phyloP scores from a whole-genome alignment of 768 basidiomycete species.

The Naganishia antarctica region DNA sequence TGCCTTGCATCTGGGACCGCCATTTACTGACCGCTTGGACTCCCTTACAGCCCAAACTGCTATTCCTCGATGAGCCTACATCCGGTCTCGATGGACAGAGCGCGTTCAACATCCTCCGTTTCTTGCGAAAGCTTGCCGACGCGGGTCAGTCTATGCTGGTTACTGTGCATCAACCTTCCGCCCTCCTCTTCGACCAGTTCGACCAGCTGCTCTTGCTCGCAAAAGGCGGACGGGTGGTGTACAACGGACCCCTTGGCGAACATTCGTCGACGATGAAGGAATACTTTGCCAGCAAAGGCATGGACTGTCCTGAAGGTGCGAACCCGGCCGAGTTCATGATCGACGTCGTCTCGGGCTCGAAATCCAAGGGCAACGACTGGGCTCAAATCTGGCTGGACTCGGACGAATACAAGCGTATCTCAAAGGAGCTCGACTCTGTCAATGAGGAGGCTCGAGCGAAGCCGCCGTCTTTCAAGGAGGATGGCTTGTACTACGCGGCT shows the following conservation, averaged over 20 bases:
- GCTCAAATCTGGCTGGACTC: slow-evolving; percentile 73
- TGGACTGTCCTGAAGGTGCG: slow-evolving; percentile 5
- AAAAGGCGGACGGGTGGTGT: slow-evolving; percentile 61
- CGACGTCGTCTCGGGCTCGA: slow-evolving; percentile 11
- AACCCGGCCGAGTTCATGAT: slow-evolving; percentile 27
- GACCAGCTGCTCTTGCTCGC: slow-evolving; percentile 69
- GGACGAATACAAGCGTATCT: slow-evolving; percentile 53
- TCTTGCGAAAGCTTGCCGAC: slow-evolving; percentile 68
- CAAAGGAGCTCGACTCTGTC: slow-evolving; percentile 52
- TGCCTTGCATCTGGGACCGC: slow-evolving; percentile 8
- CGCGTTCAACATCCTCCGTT: slow-evolving; percentile 66
- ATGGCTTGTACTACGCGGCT: slow-evolving; percentile 28
- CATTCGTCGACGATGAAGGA: slow-evolving; percentile 19
- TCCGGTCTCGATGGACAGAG: slow-evolving; percentile 59
- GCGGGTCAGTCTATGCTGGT: slow-evolving; percentile 66
- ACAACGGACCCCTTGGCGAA: slow-evolving; percentile 23
- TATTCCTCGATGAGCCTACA: slow-evolving; percentile 75
- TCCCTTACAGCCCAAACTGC: slow-evolving; percentile 55
- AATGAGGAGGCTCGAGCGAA: slow-evolving; percentile 54
- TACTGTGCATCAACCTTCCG: slow-evolving; percentile 59
- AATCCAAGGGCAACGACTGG: slow-evolving; percentile 62
- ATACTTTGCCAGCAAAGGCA: slow-evolving; percentile 16
- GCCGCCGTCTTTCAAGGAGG: slow-evolving; percentile 29
- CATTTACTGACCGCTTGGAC: slow-evolving; percentile 12
- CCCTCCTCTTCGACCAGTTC: slow-evolving; percentile 72